Evolutionary conservation across 257 asterid species (phyloP).

Genomic region (Scutellaria baicalensis): DNA sequence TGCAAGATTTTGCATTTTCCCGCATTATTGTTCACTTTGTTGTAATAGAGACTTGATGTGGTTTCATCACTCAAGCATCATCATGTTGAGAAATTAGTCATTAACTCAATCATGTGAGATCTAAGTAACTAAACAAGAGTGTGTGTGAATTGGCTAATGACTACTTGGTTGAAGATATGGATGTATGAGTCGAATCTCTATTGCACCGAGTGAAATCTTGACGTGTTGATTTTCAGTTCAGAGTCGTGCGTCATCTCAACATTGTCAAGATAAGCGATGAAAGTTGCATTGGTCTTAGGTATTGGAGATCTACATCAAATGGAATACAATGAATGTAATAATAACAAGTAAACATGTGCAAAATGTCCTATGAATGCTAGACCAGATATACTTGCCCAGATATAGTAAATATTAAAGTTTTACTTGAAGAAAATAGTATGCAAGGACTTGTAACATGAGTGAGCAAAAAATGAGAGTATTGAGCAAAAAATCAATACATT

Average conservation of each 20-base stretch:
- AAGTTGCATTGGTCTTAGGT: not conserved
- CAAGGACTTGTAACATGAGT: not conserved
- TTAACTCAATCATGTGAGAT: too few relatives aligned
- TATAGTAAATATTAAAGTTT: not conserved
- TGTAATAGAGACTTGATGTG: not conserved
- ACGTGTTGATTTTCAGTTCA: too few relatives aligned
- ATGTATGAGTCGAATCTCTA: too few relatives aligned
- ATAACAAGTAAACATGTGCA: not conserved
- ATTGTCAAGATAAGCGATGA: not conserved
- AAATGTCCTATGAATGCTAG: not conserved
- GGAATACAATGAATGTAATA: too few relatives aligned
- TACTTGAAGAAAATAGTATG: not conserved
- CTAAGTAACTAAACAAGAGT: too few relatives aligned
- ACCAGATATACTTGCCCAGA: not conserved
- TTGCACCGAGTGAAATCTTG: not conserved
- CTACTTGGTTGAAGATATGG: too few relatives aligned
- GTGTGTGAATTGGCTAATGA: not conserved
- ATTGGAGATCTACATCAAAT: not conserved
- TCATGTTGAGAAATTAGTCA: not conserved
- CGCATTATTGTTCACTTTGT: not conserved
- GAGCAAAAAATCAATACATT: slow-evolving; percentile 2
- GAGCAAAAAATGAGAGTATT: not conserved
- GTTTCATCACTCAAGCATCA: not conserved
- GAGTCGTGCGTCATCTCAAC: not conserved
- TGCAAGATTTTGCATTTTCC: not conserved